Percentiles rank a stretch among this genome's conserved stretches.
These are phyloP conservation scores for Leccinum uliginosum DNA, from an alignment of 768 basidiomycete genomes.

Conservation along the genomic window DNA sequence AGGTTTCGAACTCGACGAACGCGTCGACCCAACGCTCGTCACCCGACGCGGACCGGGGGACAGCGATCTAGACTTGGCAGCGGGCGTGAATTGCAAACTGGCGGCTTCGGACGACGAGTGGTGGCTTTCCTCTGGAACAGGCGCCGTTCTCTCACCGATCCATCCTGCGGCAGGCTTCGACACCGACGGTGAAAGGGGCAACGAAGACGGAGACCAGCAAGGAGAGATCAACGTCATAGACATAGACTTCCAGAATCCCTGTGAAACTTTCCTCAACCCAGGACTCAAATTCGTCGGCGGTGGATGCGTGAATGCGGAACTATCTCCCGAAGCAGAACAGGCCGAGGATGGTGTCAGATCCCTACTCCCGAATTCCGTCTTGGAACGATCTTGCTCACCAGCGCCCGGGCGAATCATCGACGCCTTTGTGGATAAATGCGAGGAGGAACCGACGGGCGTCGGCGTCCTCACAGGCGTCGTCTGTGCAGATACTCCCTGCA, in stretches of 20 bases:
- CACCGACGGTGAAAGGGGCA: conserved; percentile 7
- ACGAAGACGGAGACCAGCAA: conserved; percentile 15
- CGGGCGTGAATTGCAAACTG: neutral
- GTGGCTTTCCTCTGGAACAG: neutral
- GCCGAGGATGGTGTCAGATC: too few relatives aligned
- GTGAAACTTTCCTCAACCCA: conserved; percentile 21
- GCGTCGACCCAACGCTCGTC: too few relatives aligned
- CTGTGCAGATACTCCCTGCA: conserved; percentile 6
- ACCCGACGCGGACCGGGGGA: too few relatives aligned
- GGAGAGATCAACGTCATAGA: conserved; percentile 13
- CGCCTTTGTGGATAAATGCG: conserved; percentile 1
- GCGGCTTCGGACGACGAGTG: neutral
- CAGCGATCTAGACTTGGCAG: too few relatives aligned
- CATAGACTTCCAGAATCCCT: conserved; percentile 26
- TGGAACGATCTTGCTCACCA: too few relatives aligned
- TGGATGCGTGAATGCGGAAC: conserved; percentile 3
- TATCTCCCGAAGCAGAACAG: conserved; percentile 1
- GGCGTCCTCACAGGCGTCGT: conserved; percentile 8
- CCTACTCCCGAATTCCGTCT: neutral
- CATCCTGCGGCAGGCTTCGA: neutral
- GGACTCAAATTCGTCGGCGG: conserved; percentile 5
- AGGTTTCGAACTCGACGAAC: too few relatives aligned
- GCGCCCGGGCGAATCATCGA: neutral
- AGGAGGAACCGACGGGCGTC: conserved; percentile 4
- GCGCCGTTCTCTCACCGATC: neutral